These are phyloP conservation scores for Aspergillus diversus DNA, from an alignment of 495 filamentous ascomycete genomes.

Conservation along the genomic window DNA sequence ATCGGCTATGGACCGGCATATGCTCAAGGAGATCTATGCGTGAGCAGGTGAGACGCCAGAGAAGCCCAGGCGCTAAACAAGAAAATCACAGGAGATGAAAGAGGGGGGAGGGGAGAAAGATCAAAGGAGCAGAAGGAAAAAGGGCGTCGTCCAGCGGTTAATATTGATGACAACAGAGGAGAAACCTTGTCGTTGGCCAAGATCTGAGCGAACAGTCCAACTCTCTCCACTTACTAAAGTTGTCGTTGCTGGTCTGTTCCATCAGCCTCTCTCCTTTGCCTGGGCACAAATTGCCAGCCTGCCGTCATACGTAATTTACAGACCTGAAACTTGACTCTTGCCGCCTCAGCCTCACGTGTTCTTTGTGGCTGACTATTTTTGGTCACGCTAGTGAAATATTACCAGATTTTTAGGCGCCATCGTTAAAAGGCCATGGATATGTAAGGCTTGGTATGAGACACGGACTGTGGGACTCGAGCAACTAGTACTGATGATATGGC, in stretches of 20 bases:
- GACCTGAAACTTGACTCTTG: slow-evolving; percentile 23
- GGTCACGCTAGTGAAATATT: slow-evolving; percentile 24
- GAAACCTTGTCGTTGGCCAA: slow-evolving; percentile 18
- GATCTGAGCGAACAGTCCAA: slow-evolving; percentile 17
- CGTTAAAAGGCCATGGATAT: neutral
- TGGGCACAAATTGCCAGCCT: neutral
- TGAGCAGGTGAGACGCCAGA: slow-evolving; percentile 30
- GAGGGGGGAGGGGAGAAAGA: slow-evolving; percentile 12
- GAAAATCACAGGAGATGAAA: neutral
- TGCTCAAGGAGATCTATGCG: slow-evolving; percentile 19
- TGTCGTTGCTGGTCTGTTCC: too few species aligned
- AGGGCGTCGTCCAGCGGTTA: slow-evolving; percentile 16
- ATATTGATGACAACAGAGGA: slow-evolving; percentile 7
- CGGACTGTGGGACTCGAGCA: neutral
- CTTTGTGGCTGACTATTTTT: slow-evolving; percentile 29
- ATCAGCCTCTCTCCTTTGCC: too few species aligned
- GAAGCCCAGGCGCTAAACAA: neutral
- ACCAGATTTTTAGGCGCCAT: slow-evolving; percentile 9
- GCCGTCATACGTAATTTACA: slow-evolving; percentile 30
- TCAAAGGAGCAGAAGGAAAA: slow-evolving; percentile 21
- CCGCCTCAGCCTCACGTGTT: slow-evolving; percentile 31
- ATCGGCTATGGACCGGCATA: slow-evolving; percentile 16
- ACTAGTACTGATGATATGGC: too few species aligned
- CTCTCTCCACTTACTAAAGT: too few species aligned
- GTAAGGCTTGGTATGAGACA: slow-evolving; percentile 1